phyloP scores from a whole-genome alignment of 495 filamentous ascomycete genomes.

The Hypomontagnella submonticulosa region DNA sequence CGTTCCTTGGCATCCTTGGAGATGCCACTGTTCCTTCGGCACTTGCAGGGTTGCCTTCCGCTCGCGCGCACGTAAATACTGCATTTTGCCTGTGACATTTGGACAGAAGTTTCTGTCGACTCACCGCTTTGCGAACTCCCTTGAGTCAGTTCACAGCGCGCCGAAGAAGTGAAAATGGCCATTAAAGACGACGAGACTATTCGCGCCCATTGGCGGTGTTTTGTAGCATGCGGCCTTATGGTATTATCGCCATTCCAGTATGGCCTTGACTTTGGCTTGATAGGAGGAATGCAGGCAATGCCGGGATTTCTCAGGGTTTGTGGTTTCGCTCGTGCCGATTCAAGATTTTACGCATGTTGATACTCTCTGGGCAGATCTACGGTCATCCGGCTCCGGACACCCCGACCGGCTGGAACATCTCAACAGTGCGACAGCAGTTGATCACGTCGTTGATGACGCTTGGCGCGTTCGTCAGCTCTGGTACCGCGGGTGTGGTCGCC shows the following conservation, averaged over 20 bases:
- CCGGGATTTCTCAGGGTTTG: constrained; percentile 56
- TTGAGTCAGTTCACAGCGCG: background rate
- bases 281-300: constrained; percentile 66
- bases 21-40: constrained; percentile 29
- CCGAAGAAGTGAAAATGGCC: constrained; percentile 12
- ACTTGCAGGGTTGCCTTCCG: constrained; percentile 33
- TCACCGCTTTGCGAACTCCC: background rate
- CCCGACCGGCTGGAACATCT: constrained; percentile 58
- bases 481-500: constrained; percentile 55
- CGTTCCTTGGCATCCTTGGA: constrained; percentile 31
- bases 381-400: constrained; percentile 47
- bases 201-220: constrained; percentile 46
- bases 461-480: constrained; percentile 60
- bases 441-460: constrained; percentile 62
- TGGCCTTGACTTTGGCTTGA: constrained; percentile 63
- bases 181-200: constrained; percentile 39
- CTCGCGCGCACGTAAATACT: constrained; percentile 26
- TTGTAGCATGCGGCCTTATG: constrained; percentile 52
- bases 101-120: background rate
- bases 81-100: background rate
- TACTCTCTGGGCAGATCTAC: constrained; percentile 27
- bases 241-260: constrained; percentile 63
- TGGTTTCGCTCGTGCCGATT: background rate
- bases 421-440: constrained; percentile 55
- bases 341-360: constrained; percentile 4